Evolutionary conservation across 768 basidiomycete species (phyloP).

Genomic region (Termitomyces sp.): DNA sequence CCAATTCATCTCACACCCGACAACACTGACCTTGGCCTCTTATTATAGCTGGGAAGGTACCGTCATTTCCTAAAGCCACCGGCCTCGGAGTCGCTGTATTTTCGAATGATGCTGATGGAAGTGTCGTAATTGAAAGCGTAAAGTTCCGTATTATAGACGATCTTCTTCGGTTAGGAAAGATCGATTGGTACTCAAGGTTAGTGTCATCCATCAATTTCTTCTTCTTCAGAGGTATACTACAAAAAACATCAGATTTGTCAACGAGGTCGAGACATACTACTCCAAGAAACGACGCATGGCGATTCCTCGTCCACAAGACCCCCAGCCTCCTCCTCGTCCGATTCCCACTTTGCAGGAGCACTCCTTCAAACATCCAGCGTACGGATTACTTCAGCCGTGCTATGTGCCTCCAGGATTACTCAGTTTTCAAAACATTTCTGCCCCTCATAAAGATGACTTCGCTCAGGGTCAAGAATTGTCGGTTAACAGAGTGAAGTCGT

Average conservation of each 20-base stretch:
- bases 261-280: conserved; percentile 18
- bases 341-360: conserved; percentile 20
- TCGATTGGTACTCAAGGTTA: conserved; percentile 39
- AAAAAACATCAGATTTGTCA: conserved; percentile 20
- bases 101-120: conserved; percentile 37
- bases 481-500: conserved; percentile 10
- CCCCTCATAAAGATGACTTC: too few species aligned
- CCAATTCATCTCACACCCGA: not conserved
- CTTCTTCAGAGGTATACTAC: not conserved
- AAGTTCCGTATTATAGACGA: conserved; percentile 38
- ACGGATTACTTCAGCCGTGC: conserved; percentile 32
- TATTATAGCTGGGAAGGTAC: not conserved
- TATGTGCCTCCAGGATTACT: conserved; percentile 16
- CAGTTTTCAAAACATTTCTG: not conserved
- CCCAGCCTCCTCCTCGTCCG: conserved; percentile 11
- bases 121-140: conserved; percentile 29
- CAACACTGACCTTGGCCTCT: not conserved
- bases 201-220: not conserved
- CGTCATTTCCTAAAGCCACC: conserved; percentile 28
- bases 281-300: conserved; percentile 23
- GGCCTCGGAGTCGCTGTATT: conserved; percentile 35
- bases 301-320: conserved; percentile 18
- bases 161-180: conserved; percentile 25
- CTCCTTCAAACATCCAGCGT: conserved; percentile 30
- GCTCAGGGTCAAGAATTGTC: not conserved